These are phyloP conservation scores for Phoma sp. DNA, from an alignment of 2,329 filamentous ascomycete species.

Conservation along the genomic window DNA sequence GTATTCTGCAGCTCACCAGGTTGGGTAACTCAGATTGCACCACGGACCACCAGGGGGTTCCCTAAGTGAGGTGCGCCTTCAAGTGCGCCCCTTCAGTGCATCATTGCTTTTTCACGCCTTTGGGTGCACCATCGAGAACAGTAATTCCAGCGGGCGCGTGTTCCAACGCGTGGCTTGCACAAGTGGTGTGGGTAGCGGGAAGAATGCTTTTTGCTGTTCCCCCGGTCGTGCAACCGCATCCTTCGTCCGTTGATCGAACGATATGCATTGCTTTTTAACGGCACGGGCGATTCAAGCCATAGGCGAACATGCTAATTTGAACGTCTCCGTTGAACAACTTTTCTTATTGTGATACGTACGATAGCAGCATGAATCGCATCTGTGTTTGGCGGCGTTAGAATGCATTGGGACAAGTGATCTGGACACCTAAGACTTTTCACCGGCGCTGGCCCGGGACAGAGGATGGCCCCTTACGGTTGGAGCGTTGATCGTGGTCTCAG, in stretches of 20 bases:
- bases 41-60: neutral
- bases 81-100: neutral
- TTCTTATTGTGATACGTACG: conserved; percentile 17
- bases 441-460: neutral
- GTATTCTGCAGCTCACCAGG: conserved; percentile 12
- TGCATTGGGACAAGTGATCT: conserved; percentile 7
- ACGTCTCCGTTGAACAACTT: conserved; percentile 12
- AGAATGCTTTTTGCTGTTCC: conserved; percentile 17
- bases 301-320: conserved; percentile 18
- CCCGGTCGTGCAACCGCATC: conserved; percentile 21
- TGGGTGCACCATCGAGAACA: conserved; percentile 4
- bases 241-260: conserved; percentile 15
- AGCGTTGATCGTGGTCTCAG: neutral
- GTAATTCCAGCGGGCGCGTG: conserved; percentile 18
- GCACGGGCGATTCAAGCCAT: conserved; percentile 10
- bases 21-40: neutral
- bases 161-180: conserved; percentile 12
- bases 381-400: conserved; percentile 3
- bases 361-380: conserved; percentile 11
- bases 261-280: conserved; percentile 20
- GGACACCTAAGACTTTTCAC: neutral
- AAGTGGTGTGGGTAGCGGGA: conserved; percentile 7
- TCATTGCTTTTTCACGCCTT: conserved; percentile 13
- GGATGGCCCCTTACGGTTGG: neutral
- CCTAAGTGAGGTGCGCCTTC: neutral